Conservation (phyloP, 257 asterid genomes). For the Fraxinus americana region DNA sequence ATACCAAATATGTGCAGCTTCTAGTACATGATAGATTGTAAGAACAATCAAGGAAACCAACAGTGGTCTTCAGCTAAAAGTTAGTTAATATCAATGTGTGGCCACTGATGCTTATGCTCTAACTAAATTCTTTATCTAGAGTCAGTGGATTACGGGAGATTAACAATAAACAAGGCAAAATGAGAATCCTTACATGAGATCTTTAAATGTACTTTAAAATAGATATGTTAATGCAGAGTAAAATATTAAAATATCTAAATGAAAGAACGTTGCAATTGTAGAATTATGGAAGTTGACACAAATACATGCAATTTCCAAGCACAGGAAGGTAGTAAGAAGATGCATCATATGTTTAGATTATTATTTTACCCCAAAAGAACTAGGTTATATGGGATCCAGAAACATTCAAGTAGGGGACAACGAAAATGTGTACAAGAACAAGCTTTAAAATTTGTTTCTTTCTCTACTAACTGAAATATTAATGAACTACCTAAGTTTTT, state of each 20-base stretch:
- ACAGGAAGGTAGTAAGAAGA: background rate
- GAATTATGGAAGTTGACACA: background rate
- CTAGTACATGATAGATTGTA: background rate
- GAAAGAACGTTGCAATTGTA: background rate
- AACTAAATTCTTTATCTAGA: too few species aligned
- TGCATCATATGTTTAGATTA: background rate
- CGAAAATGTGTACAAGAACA: background rate
- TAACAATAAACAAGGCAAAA: background rate
- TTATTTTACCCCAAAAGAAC: background rate
- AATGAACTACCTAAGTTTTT: background rate
- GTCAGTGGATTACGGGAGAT: background rate
- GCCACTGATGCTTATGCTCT: background rate
- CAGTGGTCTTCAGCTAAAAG: background rate
- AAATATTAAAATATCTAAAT: too few species aligned
- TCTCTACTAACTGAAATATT: background rate
- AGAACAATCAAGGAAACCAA: background rate
- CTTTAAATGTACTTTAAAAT: background rate
- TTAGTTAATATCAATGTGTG: background rate
- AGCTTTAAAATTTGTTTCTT: background rate
- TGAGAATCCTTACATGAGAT: background rate
- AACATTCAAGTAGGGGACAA: background rate
- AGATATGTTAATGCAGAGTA: background rate
- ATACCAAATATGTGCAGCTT: background rate
- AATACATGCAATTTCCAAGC: background rate
- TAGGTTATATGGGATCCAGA: background rate